Evolutionary conservation across 2,329 filamentous ascomycete species (phyloP), one percentile per base, ranked within the genome.

Genomic region (Trichoderma asperellum): DNA sequence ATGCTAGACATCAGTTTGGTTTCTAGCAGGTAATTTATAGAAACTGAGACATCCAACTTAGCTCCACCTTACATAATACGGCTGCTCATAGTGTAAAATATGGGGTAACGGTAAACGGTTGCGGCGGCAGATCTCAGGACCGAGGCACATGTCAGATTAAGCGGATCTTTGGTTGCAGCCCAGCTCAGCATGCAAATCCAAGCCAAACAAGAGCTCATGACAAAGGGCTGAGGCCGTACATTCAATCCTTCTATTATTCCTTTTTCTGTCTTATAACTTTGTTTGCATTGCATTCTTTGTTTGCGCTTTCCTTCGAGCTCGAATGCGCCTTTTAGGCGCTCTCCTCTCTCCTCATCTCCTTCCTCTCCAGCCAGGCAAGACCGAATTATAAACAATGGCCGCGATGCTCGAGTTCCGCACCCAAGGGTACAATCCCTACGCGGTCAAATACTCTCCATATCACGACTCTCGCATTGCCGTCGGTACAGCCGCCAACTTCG

Each of bases 371-470:
- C 61, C 56, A 70, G 71, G 47, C 8, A 18, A 43, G 16, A 29
- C 40, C 47, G 11, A 53, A 24, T 29, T 7, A 24, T 40, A 27
- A 58, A 70, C 68, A 57, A 83, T 83, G 82, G 81, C 81, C 80
- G 83, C 84, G 78, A 97, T 98, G 94, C 90, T 98, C 75, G 94
- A 97, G 82, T 98, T 92, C 83, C 91, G 92, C 73, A 98, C 96
- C 27, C 87, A 93, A 78, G 96, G 96, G 76, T 98, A 89, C 86
- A 97, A 98, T 81, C 94, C 94, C 76, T 97, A 97, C 82, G 93
- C 92, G 74, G 94, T 97, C 81, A 97, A 97, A 82, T 99, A 98
- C 85, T 98, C 95, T 68, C 96, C 96, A 7, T 99, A 97, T 84
- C 97, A 96, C 83, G 96, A 98, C 83, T 96, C 92, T 73, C 90